Percentiles rank a stretch among this genome's conserved stretches.
Evolutionary conservation across 2,329 filamentous ascomycete genomes (phyloP).

Genomic region (Phialophora macrospora): DNA sequence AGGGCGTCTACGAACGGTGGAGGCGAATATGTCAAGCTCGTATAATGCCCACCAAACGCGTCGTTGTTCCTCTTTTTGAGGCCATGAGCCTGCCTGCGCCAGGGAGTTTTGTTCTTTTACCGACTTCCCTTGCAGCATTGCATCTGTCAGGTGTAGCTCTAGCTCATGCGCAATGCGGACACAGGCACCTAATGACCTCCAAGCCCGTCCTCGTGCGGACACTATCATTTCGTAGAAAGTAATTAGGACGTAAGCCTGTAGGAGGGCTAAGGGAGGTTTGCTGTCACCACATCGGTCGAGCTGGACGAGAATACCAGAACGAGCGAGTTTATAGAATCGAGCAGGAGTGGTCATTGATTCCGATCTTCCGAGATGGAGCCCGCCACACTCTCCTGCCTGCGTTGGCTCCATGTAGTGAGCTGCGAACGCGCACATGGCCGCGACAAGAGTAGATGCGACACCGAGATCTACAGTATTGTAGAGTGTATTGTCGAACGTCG

Average conservation of each 20-base stretch:
- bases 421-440: constrained; percentile 12
- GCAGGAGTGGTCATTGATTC: neutral
- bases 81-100: constrained; percentile 3
- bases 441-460: constrained; percentile 6
- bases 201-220: constrained; percentile 10
- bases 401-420: constrained; percentile 12
- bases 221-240: constrained; percentile 14
- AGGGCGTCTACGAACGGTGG: constrained; percentile 12
- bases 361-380: no score
- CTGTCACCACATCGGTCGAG: constrained; percentile 12
- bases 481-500: constrained; percentile 11
- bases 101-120: neutral
- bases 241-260: constrained; percentile 15
- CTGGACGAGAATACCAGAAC: constrained; percentile 7
- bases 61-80: constrained; percentile 12
- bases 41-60: constrained; percentile 18
- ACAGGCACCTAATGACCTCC: constrained; percentile 12
- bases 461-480: constrained; percentile 5
- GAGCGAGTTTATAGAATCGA: constrained; percentile 15
- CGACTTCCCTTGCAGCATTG: constrained; percentile 7
- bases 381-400: neutral
- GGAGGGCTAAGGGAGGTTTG: constrained; percentile 12
- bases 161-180: constrained; percentile 21
- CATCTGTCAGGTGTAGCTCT: constrained; percentile 17
- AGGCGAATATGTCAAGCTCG: constrained; percentile 18